A percentile compares a stretch with the other conserved stretches of the same genome.
Evolutionary conservation across 2,329 filamentous ascomycete genomes (phyloP).

Genomic region (Phoma sp.): DNA sequence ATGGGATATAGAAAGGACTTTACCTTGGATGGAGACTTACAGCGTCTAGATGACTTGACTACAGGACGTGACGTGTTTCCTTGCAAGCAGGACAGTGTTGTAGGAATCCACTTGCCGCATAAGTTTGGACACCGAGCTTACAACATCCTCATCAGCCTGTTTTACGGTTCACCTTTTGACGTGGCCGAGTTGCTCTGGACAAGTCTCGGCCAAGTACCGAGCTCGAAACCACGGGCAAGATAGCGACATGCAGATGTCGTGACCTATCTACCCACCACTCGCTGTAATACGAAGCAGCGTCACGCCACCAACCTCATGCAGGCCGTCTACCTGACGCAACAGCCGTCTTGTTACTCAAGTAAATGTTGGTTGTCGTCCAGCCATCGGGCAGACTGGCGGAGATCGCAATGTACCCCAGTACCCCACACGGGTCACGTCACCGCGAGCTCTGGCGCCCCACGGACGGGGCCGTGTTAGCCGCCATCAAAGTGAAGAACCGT

Average conservation of each 20-base stretch:
- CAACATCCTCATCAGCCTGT: too few relatives aligned
- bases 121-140: too few relatives aligned
- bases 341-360: not conserved
- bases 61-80: too few relatives aligned
- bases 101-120: too few relatives aligned
- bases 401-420: conserved; percentile 5
- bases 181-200: too few relatives aligned
- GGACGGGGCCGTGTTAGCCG: conserved; percentile 6
- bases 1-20: too few relatives aligned
- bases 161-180: too few relatives aligned
- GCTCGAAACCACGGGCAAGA: not conserved
- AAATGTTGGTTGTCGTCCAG: not conserved
- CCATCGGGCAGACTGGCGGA: not conserved
- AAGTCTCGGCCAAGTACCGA: too few relatives aligned
- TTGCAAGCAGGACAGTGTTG: too few relatives aligned
- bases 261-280: not conserved
- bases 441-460: not conserved
- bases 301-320: conserved; percentile 1
- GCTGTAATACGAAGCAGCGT: not conserved
- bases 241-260: not conserved
- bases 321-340: not conserved
- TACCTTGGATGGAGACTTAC: too few relatives aligned
- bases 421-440: conserved; percentile 13
- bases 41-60: too few relatives aligned
- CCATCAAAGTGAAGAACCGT: not conserved